These are phyloP conservation scores for Xerocomus potaroensis DNA, from an alignment of 768 basidiomycete species.

Conservation along the genomic window DNA sequence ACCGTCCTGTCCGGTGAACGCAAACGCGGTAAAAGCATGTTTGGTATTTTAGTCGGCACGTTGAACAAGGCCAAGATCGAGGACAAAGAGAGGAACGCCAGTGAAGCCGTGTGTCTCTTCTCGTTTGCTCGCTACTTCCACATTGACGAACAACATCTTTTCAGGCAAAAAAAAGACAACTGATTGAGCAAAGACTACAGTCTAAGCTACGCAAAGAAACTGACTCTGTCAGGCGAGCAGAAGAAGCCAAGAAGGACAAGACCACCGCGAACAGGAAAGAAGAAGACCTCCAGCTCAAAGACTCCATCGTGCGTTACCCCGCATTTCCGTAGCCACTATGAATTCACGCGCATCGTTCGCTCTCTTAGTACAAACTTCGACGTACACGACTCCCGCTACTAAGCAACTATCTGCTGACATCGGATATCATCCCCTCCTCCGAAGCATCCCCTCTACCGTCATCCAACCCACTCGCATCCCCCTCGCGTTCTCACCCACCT, in stretches of 20 bases:
- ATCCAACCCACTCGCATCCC: conserved; percentile 39
- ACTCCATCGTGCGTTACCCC: conserved; percentile 61
- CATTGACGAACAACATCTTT: conserved; percentile 7
- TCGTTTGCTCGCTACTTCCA: background rate
- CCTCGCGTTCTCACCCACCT: conserved; percentile 65
- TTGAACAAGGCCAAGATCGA: conserved; percentile 85
- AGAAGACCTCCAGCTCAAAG: conserved; percentile 76
- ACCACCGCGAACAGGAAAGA: conserved; percentile 71
- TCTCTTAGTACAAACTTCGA: conserved; percentile 66
- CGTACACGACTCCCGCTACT: conserved; percentile 66
- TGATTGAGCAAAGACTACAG: conserved; percentile 83
- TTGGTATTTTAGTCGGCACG: conserved; percentile 78
- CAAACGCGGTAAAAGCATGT: conserved; percentile 85
- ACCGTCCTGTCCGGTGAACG: conserved; percentile 52
- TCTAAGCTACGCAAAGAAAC: conserved; percentile 80
- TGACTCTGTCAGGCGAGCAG: conserved; percentile 78
- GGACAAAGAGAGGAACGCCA: conserved; percentile 79
- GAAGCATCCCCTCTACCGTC: conserved; percentile 29
- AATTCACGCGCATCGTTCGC: background rate
- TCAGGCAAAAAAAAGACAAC: conserved; percentile 79
- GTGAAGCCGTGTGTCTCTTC: conserved; percentile 60
- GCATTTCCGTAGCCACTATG: background rate
- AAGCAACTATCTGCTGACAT: conserved; percentile 72
- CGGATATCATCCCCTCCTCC: conserved; percentile 53
- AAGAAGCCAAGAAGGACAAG: conserved; percentile 85